Base-by-base conservation (phyloP, 2,329 filamentous ascomycete species). In the Clarireedia hainanense region DNA sequence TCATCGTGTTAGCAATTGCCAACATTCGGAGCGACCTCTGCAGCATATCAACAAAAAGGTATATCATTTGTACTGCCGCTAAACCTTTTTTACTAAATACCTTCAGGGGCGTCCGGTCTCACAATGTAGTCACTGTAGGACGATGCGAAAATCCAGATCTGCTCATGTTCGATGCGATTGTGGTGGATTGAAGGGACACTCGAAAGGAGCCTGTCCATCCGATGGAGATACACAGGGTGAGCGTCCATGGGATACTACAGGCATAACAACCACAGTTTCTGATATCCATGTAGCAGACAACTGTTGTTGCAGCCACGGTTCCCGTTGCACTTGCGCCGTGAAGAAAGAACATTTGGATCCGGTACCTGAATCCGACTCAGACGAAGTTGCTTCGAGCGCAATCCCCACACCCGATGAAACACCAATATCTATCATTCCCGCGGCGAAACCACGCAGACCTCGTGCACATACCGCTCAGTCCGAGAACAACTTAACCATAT, bases 1-100 rank as follows among this genome's bases (percentile, higher is more conserved):
- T 70, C 94, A 99, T 78, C 89, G 94, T 71, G 94, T 99, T 71
- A 97, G 91, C 86, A 96, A 94, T 72, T 99, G 94, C 79, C 90
- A 92, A 73, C 94, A 99, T 74, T 82, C 84, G 72, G 94, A 96
- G 73, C 89, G 92, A 64, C 89, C 89, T 63, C 81, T 97, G 63
- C 87, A 89, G 69, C 90, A 95, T 72, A 95, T 96, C 76, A 95
- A 95, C 74, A 96, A 95, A 73, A 97, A 97, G 63, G 67, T 68
- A 63, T 48, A 57, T 20, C 24, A 14, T 26, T 46, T 15, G 47
- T 46, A 24, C n/a, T 52, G 24, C 40, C 39, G 17, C 26, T 37
- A 14, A 45, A 17, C 24, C 24, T 27, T 26, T 30, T 43, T 42
- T 49, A 30, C 50, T 59, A 53, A 46, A 20, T 24, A 34, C 34